Evolutionary conservation across 495 filamentous ascomycete species (phyloP).

Genomic region (Trichoderma gamsii): DNA sequence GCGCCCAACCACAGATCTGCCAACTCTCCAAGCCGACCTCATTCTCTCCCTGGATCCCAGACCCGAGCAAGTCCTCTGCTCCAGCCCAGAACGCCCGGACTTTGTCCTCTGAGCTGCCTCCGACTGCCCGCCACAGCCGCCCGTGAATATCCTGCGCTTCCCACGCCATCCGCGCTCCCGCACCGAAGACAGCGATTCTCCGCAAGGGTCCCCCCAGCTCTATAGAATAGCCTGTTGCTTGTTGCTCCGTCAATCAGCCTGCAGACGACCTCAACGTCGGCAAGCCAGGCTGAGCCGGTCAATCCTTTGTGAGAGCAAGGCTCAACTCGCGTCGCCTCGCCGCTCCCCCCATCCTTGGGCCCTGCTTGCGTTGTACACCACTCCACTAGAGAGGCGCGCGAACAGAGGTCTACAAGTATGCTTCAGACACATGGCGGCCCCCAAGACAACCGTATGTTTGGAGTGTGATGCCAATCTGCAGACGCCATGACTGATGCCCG

Average conservation of each 20-base stretch:
- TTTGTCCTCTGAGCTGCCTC: neutral
- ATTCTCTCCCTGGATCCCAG: constrained; percentile 4
- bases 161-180: constrained; percentile 9
- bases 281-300: neutral
- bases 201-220: neutral
- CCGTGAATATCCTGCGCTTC: neutral
- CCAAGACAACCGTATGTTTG: constrained; percentile 41
- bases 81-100: neutral
- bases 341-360: neutral
- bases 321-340: neutral
- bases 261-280: neutral
- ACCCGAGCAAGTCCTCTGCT: neutral
- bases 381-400: neutral
- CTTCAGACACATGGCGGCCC: constrained; percentile 41
- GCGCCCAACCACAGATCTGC: constrained; percentile 9
- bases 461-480: constrained; percentile 16
- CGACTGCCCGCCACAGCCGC: neutral
- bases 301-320: neutral
- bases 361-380: neutral
- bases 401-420: constrained; percentile 37
- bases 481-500: constrained; percentile 15
- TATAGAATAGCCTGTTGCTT: neutral
- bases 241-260: neutral
- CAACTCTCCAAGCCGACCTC: constrained; percentile 10
- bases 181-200: neutral